Conservation (phyloP, 225 moss, liverwort and hornwort species). For the Pseudisothecium myosuroides region DNA sequence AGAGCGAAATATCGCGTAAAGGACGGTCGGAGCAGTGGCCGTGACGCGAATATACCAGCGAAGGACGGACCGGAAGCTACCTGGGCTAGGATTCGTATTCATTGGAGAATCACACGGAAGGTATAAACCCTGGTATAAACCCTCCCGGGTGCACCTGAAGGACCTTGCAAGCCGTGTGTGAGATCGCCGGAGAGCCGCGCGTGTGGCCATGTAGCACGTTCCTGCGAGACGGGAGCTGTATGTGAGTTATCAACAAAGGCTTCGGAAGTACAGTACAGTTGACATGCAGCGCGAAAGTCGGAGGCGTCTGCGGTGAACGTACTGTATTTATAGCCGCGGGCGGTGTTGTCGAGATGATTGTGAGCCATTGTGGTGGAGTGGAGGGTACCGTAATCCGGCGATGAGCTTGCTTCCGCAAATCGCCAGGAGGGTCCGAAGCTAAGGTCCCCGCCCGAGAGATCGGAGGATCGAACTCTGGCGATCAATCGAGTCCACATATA, state of each 20-base stretch:
- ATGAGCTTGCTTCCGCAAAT: background rate
- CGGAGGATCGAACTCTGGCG: background rate
- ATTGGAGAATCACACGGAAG: background rate
- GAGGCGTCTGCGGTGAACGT: background rate
- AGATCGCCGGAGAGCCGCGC: background rate
- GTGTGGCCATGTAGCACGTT: background rate
- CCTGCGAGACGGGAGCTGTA: background rate
- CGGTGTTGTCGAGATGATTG: background rate
- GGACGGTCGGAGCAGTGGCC: background rate
- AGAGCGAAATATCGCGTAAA: background rate
- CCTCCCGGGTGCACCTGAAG: too few species aligned
- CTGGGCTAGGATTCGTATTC: background rate
- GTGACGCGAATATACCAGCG: background rate
- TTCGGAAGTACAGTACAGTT: background rate
- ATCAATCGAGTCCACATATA: too few species aligned
- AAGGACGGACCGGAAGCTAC: background rate
- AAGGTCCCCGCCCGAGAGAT: background rate
- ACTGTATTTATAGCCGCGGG: background rate
- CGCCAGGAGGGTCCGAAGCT: background rate
- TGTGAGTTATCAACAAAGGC: background rate
- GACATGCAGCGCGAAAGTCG: background rate
- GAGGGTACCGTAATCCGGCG: background rate
- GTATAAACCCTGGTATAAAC: conserved; percentile 8
- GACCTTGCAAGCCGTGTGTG: background rate
- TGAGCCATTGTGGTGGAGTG: background rate